Base-by-base conservation (phyloP, 306 rosid species). In the Cucurbita moschata region DNA sequence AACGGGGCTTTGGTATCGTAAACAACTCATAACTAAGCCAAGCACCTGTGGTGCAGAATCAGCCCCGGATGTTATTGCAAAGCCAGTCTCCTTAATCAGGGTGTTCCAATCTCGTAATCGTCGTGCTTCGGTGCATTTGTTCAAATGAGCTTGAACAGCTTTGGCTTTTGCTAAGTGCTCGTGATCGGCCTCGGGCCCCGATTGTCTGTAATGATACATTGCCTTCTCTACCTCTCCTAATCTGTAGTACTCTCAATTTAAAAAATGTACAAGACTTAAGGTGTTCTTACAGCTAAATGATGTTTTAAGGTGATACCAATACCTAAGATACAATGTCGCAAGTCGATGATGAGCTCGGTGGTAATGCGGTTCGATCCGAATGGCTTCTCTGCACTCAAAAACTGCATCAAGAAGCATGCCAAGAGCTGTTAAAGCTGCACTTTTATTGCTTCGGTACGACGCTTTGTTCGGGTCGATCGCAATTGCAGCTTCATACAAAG, bases 361-460 rank as follows among this genome's bases (percentile, higher is more conserved):
- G 75, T 93, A 90, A 75, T 83, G 90, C 15, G 94, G 89, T 11
- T 93, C 98, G 13, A 93, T 93, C 42, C 80, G 79, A 71, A 93
- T 87, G 38, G 98, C 98, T 83, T 90, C 96, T 67, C 90, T 83
- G 62, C 98, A 93, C 81, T 93, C 97, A 58, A 93, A 90, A 56
- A 88, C 88, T 4, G 97, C 98, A 70, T 93, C 97, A 13, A 93
- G 82, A 72, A 88, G 63, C 82, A 83, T 77, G 50, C 98, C 96
- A 13, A 92, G 96, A 72, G 96, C 96, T 0, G 87, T 80, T 53
- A 93, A 85, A 5, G 96, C 98, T 2, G 94, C 98, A 81, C 97
- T 90, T 79, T 83, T 87, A 46, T 93, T 93, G 74, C 96, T 92
- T 73, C 96, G 85, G 56, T 92, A 92, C 0, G 98, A 85, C 71